These are phyloP conservation scores for Sporothrix pallida DNA, from an alignment of 2,329 filamentous ascomycete species.

Conservation along the genomic window DNA sequence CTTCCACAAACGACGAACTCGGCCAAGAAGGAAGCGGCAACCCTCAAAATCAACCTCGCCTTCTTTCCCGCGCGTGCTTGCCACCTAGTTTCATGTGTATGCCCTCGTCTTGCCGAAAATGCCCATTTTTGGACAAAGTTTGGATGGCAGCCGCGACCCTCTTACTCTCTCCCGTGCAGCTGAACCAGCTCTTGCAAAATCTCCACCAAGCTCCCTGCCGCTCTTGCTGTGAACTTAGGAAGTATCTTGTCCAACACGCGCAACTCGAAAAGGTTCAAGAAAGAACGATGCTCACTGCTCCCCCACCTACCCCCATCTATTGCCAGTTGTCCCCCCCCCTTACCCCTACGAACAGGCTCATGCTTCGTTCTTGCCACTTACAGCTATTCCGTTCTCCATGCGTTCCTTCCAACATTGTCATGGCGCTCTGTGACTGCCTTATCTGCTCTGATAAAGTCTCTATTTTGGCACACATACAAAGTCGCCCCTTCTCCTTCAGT, in stretches of 20 bases:
- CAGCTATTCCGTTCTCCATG: neutral
- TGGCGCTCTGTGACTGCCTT: neutral
- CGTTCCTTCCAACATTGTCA: neutral
- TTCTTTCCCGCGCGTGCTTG: neutral
- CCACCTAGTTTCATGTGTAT: constrained; percentile 14
- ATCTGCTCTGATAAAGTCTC: neutral
- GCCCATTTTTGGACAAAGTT: constrained; percentile 1
- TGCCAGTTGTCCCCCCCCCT: neutral
- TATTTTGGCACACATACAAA: too few relatives aligned
- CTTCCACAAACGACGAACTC: too few relatives aligned
- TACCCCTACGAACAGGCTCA: neutral
- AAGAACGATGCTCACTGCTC: neutral
- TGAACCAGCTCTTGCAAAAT: neutral
- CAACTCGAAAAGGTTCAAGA: neutral
- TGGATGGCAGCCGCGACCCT: constrained; percentile 9
- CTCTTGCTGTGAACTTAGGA: neutral
- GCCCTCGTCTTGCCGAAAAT: neutral
- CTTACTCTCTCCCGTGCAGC: neutral
- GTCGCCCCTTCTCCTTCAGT: neutral
- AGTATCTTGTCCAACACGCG: neutral
- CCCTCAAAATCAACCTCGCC: neutral
- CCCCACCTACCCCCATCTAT: constrained; percentile 22
- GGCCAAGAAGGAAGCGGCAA: neutral
- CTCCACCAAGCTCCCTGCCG: neutral
- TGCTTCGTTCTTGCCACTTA: neutral